Conservation (phyloP, 148 eudicot species). For the Mesembryanthemum crystallinum region DNA sequence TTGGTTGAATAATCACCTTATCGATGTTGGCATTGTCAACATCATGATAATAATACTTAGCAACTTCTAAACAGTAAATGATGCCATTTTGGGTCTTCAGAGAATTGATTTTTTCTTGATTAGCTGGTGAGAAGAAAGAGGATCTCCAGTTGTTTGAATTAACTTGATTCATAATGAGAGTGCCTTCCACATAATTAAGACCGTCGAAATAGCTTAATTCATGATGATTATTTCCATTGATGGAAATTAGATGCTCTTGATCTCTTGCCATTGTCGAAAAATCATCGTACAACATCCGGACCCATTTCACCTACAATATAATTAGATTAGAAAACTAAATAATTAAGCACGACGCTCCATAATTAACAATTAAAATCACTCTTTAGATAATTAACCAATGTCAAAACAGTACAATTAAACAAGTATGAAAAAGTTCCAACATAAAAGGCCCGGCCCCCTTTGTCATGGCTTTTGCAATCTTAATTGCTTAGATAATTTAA, state of each 20-base stretch:
- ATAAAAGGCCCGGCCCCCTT: constrained; percentile 16
- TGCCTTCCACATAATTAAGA: constrained; percentile 73
- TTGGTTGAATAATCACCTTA: not conserved
- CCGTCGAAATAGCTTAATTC: constrained; percentile 25
- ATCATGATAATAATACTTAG: constrained; percentile 55
- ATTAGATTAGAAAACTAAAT: not conserved
- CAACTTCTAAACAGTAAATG: constrained; percentile 72
- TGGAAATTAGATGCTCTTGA: constrained; percentile 74
- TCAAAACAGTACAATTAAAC: not conserved
- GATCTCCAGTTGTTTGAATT: constrained; percentile 86
- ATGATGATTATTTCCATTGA: constrained; percentile 30
- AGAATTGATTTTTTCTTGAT: constrained; percentile 49
- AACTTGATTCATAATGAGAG: constrained; percentile 42
- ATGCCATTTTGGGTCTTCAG: constrained; percentile 40
- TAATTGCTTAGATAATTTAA: not conserved
- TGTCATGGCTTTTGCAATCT: constrained; percentile 26
- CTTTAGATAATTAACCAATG: not conserved
- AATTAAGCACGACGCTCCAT: not conserved
- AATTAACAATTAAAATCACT: not conserved
- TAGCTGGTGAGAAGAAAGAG: constrained; percentile 55
- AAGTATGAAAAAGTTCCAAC: constrained; percentile 22
- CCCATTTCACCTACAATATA: constrained; percentile 73
- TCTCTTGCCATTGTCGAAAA: constrained; percentile 66
- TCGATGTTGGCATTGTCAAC: constrained; percentile 7
- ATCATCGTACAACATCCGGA: constrained; percentile 65